Evolutionary conservation across 2,329 filamentous ascomycete genomes (phyloP).

Genomic region (Diaporthe capsici): DNA sequence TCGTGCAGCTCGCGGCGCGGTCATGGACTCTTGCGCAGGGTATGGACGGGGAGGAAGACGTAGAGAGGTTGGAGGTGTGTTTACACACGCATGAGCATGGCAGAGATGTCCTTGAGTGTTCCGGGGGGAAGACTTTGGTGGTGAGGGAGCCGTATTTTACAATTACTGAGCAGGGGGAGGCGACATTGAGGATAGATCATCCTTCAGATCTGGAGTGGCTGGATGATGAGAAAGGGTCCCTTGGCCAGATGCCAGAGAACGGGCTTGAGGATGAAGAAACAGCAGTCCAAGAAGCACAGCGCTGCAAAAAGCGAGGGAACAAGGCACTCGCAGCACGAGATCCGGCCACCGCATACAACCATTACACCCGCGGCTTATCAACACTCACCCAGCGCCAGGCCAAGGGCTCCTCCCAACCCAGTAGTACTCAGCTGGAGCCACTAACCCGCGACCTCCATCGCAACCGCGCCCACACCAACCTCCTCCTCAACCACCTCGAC

Average conservation of each 20-base stretch:
- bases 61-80: neutral
- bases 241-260: neutral
- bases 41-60: neutral
- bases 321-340: neutral
- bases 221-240: neutral
- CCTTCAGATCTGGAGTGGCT: neutral
- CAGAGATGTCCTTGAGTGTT: neutral
- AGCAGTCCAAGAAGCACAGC: neutral
- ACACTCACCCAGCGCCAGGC: neutral
- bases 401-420: no score
- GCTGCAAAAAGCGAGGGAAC: neutral
- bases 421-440: no score
- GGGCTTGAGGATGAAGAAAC: neutral
- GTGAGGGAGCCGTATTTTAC: neutral
- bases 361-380: neutral
- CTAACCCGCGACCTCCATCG: neutral
- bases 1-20: constrained; percentile 7
- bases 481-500: neutral
- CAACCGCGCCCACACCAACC: constrained; percentile 6
- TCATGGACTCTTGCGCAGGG: neutral
- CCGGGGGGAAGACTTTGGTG: neutral
- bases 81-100: neutral
- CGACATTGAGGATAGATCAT: neutral
- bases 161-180: neutral
- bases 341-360: neutral